Evolutionary conservation across 2,329 filamentous ascomycete genomes (phyloP), one percentile per base, ranked within the genome.

Genomic region (Neonectria ditissima): DNA sequence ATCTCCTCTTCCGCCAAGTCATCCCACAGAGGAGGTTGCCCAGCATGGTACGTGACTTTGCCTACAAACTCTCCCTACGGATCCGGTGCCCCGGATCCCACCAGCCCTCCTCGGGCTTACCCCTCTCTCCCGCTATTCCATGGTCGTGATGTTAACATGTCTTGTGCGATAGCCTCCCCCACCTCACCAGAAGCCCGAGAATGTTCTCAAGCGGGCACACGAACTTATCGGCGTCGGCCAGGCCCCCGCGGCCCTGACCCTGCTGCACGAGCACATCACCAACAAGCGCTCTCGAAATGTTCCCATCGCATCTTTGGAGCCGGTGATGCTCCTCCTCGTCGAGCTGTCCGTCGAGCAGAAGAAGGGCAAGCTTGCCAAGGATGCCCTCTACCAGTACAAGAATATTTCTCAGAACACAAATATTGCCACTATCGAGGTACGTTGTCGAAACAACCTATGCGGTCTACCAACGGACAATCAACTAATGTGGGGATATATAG

Each of bases 321-420:
- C 96, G 71, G 95, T 99, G 72, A 98, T 99, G 94, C 87, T 98
- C 81, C 91, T 97, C 72, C 91, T 99, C 78, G 95, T 99, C 76
- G 94, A 98, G 82, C 89, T 98, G 64, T 97, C 92, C 72, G 96
- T 99, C 76, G 95, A 98, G 77, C 90, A 97, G 76, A 94, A 96
- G 84, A 99, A 98, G 84, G 96, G 96, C 75, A 99, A 99, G 83
- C 88, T 96, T 65, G 96, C 95, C 80, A 99, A 99, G 87, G 96
- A 99, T 84, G 96, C 96, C 66, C 87, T 99, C 52, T 99, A 98
- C 81, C 96, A 97, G 81, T 99, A 99, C 88, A 99, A 99, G 87
- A 99, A 99, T 81, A 98, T 97, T 73, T 95, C 94, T 59, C 96
- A 99, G 81, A 99, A 99, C 84, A 97, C 95, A 74, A 98, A 98